Evolutionary conservation across 371 early-diverging fungal genomes (phyloP).

Genomic region (Batkoa obscura): DNA sequence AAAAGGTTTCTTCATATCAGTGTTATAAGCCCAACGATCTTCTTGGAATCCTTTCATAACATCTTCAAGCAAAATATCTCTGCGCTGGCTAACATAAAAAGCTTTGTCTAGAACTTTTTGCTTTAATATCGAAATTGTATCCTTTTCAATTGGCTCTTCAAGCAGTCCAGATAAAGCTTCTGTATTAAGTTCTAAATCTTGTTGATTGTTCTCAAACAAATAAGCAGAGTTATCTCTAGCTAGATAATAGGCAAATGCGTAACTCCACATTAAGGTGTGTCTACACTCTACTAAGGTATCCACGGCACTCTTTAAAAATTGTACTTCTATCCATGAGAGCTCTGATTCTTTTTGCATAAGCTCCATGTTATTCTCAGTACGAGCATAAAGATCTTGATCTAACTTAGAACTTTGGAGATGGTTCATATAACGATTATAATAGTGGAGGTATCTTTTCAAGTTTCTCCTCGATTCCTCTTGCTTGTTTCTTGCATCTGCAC

Average conservation of each 20-base stretch:
- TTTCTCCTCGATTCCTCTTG: conserved; percentile 73
- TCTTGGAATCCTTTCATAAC: conserved; percentile 58
- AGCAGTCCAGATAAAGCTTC: conserved; percentile 76
- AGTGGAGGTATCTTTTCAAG: conserved; percentile 87
- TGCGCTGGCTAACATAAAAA: conserved; percentile 48
- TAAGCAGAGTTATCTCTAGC: conserved; percentile 62
- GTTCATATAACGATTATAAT: conserved; percentile 92
- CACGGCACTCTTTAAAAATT: conserved; percentile 83
- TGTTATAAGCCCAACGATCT: conserved; percentile 39
- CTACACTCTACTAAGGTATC: conserved; percentile 73
- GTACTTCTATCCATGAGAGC: conserved; percentile 96
- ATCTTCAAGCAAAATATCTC: conserved; percentile 58
- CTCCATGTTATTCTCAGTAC: conserved; percentile 90
- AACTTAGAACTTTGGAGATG: conserved; percentile 88
- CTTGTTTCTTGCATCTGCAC: conserved; percentile 56
- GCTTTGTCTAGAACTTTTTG: conserved; percentile 65
- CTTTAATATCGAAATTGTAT: conserved; percentile 50
- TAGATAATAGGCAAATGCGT: conserved; percentile 89
- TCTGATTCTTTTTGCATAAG: conserved; percentile 75
- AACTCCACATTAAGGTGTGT: conserved; percentile 88
- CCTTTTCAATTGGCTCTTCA: conserved; percentile 59
- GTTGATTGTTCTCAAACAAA: conserved; percentile 94
- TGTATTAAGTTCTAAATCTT: conserved; percentile 85
- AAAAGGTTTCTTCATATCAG: not conserved
- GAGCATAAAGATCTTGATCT: conserved; percentile 62